Conservation (phyloP, 805 yeast species). For the Candida cerambycidarum region DNA sequence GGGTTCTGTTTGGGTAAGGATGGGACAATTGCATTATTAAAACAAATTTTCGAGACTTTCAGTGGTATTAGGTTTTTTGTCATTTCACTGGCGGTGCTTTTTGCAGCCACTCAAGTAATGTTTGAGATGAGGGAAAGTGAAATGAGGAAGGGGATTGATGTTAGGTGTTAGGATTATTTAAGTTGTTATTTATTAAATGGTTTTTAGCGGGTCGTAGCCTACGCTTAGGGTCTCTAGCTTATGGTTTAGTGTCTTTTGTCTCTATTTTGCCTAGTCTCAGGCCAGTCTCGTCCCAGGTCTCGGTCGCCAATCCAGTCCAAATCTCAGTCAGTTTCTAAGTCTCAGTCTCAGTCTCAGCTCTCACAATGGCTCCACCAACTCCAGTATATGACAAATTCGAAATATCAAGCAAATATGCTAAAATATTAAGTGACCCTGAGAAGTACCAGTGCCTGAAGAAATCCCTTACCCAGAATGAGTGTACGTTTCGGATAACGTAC, state of each 20-base stretch:
- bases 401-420: constrained; percentile 23
- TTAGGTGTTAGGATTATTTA: constrained; percentile 55
- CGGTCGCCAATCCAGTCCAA: no score
- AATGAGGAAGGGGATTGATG: constrained; percentile 75
- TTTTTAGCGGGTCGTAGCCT: background rate
- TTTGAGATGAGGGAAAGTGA: constrained; percentile 89
- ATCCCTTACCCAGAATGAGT: constrained; percentile 40
- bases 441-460: constrained; percentile 34
- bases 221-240: no score
- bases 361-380: constrained; percentile 44
- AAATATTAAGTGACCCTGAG: constrained; percentile 29
- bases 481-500: constrained; percentile 34
- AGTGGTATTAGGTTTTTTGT: constrained; percentile 66
- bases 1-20: constrained; percentile 94
- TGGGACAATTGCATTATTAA: constrained; percentile 67
- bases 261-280: no score
- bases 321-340: no score
- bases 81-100: constrained; percentile 62
- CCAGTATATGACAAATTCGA: constrained; percentile 36
- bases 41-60: constrained; percentile 69
- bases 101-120: constrained; percentile 89
- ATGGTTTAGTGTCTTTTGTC: no score
- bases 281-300: no score
- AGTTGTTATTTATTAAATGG: background rate
- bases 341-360: no score